These are phyloP conservation scores for Botrytis hyacinthi DNA, from an alignment of 2,329 filamentous ascomycete species.

Conservation along the genomic window DNA sequence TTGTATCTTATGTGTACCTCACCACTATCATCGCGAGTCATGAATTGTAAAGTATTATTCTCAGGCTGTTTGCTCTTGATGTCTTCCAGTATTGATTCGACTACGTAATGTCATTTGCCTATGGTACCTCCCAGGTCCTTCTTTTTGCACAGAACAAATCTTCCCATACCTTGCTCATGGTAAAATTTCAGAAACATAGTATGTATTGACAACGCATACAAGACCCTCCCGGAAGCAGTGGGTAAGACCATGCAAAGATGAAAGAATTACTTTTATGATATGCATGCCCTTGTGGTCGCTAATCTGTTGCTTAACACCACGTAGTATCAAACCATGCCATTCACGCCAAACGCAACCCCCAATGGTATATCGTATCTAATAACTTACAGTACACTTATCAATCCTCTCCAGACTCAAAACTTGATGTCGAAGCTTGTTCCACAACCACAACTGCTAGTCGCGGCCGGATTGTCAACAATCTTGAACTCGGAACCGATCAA, in stretches of 20 bases:
- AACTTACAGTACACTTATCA: neutral
- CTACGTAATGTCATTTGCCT: neutral
- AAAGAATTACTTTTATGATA: neutral
- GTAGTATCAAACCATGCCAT: neutral
- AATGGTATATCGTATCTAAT: slow-evolving; percentile 5
- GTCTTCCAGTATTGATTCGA: neutral
- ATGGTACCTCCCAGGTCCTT: neutral
- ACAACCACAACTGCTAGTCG: slow-evolving; percentile 93
- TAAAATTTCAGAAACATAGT: neutral
- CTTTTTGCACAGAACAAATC: neutral
- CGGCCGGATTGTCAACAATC: slow-evolving; percentile 87
- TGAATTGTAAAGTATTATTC: neutral
- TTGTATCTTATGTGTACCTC: neutral
- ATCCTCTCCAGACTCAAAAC: slow-evolving; percentile 42
- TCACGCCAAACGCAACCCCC: neutral
- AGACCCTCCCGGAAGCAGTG: neutral
- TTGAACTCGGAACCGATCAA: slow-evolving; percentile 95
- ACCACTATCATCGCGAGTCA: fast-evolving
- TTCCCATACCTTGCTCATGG: neutral
- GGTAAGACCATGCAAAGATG: neutral
- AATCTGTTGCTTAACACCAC: neutral
- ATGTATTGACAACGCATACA: neutral
- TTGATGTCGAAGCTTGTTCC: slow-evolving; percentile 97
- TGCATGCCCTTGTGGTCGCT: neutral
- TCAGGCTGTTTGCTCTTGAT: neutral